phyloP scores from a whole-genome alignment of 306 rosid genomes.

The Rosa rugosa region DNA sequence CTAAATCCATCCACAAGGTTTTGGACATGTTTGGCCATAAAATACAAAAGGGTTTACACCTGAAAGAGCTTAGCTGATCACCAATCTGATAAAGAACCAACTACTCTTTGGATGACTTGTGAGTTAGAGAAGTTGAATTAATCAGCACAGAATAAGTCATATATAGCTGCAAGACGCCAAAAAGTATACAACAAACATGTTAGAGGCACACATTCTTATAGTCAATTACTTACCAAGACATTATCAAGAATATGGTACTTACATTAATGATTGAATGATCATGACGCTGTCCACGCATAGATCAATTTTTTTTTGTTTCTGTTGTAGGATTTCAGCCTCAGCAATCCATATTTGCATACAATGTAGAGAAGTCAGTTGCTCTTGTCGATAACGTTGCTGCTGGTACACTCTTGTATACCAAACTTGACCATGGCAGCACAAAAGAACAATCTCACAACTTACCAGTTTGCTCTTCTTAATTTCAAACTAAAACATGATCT shows the following conservation, averaged over 20 bases:
- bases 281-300: neutral
- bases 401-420: neutral
- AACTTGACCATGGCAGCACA: neutral
- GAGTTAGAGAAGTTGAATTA: neutral
- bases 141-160: neutral
- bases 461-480: slow-evolving; percentile 14
- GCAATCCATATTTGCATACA: neutral
- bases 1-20: neutral
- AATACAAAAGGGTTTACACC: neutral
- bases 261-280: neutral
- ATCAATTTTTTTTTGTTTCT: neutral
- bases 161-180: neutral
- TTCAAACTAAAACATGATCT: neutral
- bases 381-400: neutral
- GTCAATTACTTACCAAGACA: neutral
- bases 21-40: neutral
- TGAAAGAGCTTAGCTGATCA: neutral
- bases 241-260: neutral
- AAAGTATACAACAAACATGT: neutral
- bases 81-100: neutral
- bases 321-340: neutral
- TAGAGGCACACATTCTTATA: neutral
- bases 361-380: neutral
- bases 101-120: neutral
- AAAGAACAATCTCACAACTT: neutral